Evolutionary conservation across 768 basidiomycete genomes (phyloP), one percentile per base, ranked within the genome.

Genomic region (Amanita polypyramis): DNA sequence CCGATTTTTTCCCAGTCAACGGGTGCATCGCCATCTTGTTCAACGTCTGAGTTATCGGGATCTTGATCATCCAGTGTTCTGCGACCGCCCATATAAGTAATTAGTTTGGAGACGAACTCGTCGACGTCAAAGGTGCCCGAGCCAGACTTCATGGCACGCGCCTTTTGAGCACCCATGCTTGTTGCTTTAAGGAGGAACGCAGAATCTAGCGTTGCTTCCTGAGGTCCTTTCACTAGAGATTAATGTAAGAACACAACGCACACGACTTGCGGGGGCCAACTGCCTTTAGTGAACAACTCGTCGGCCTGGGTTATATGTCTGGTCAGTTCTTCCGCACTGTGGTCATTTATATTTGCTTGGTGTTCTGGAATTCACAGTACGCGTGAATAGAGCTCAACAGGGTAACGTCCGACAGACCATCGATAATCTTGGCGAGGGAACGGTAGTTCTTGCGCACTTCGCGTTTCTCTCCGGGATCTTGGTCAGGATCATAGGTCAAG

Each of bases 141-240:
- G 45, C 88, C 90, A 0, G 89, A 79, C 62, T 89, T 92, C 79
- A 95, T 83, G 25, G 82, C 81, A 25, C 89, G 85, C n/a, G 93
- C 93, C 60, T 94, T 85, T 55, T 83, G 81, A 1, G 88, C 83
- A 37, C 85, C 80, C 56, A 90, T 77, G 51, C 79, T 83, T 2
- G 89, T 83, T 9, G 85, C 80, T 59, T 80, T 77, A 2, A 86
- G 64, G 21, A 98, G 76, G 19, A 94, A 74, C 35, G 76, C 73
- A 0, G 95, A 92, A 62, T 98, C 96, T 9, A 97, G 75, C 0
- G 88, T 83, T 3, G 95, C 94, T 58, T 96, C 91, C 44, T 85
- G 82, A 0, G 92, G 85, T 15, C 80, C 82, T 60, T 79, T 79
- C 48, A 92, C 87, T 84, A 47, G 25, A 17, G 33, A 44, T 39